Base-by-base conservation (phyloP, 225 moss, liverwort and hornwort species). In the Polytrichum commune region DNA sequence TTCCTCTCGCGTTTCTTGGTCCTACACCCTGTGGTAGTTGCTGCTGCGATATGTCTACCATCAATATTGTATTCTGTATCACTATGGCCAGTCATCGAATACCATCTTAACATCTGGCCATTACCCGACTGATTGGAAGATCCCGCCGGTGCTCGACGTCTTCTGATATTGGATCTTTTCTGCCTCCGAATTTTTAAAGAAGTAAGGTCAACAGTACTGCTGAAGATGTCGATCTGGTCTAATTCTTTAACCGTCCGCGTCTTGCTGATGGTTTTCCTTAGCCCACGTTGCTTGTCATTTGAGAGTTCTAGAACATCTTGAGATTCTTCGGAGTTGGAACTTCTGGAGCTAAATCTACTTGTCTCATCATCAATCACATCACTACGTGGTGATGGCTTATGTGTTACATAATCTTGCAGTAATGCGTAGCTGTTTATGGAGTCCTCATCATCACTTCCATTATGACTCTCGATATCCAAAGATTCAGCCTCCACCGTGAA, bases 121-220 rank as follows among this genome's bases (percentile, higher is more conserved):
- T 46, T 46, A 13, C 46, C 46, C 3, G 46, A 46, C 46, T 46
- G 46, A 46, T 46, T 46, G 0, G 46, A 46, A 46, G 13, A 16
- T 46, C 46, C 46, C 13, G 46, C 46, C 2, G 46, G 0, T 46
- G 46, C 46, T 46, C 46, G 13, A 46, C 65, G 73, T 71, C 81
- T 73, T 76, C 69, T 78, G 23, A 83, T 60, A 62, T 60, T 73
- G 66, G 86, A 86, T 74, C 83, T 86, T 80, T 76, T 86, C 72
- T 86, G 78, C 72, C 76, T 81, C 29, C 65, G 74, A 69, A 83
- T 64, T 69, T 80, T 75, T 75, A 71, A 65, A 27, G 78, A 76
- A 58, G 80, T 65, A 29, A 13, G 46, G 13, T 46, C 46, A 46
- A 46, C 46, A 46, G 46, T 16, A 13, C 0, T 3, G 13, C 46